phyloP scores from a whole-genome alignment of 805 yeast genomes.

The Ogataea minuta region DNA sequence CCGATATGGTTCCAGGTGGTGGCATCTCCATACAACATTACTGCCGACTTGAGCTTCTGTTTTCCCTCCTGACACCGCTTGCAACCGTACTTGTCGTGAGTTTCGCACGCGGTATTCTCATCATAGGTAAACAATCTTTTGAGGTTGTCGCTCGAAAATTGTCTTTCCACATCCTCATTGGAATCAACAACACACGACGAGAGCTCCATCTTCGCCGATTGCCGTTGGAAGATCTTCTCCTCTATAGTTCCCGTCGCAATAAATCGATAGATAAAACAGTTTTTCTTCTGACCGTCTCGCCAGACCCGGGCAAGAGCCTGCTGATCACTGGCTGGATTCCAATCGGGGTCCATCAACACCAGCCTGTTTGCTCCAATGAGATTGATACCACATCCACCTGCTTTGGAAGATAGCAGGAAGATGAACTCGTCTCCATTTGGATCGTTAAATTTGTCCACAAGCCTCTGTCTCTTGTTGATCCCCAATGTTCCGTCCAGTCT shows the following conservation, averaged over 20 bases:
- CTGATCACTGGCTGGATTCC: constrained; percentile 99
- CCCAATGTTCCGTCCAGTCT: constrained; percentile 92
- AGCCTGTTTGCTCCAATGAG: constrained; percentile 94
- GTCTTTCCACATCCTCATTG: constrained; percentile 89
- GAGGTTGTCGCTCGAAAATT: constrained; percentile 80
- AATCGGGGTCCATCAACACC: constrained; percentile 84
- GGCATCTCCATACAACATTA: constrained; percentile 96
- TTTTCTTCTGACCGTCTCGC: constrained; percentile 99
- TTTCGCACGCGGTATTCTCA: constrained; percentile 71
- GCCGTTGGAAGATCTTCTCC: constrained; percentile 94
- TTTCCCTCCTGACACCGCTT: constrained; percentile 66
- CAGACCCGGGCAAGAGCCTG: constrained; percentile 97
- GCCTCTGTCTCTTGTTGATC: constrained; percentile 86
- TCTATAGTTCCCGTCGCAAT: constrained; percentile 94
- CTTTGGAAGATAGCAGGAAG: constrained; percentile 87
- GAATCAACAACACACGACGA: constrained; percentile 97
- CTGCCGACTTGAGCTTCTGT: constrained; percentile 66
- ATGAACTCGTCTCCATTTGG: constrained; percentile 87
- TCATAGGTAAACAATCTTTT: constrained; percentile 72
- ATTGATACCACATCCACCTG: constrained; percentile 98
- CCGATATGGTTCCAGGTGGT: constrained; percentile 95
- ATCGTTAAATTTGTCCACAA: constrained; percentile 88
- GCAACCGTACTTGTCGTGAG: constrained; percentile 90
- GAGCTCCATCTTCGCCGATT: constrained; percentile 87
- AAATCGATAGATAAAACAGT: constrained; percentile 91